phyloP scores from a whole-genome alignment of 1,284 basidiomycete genomes.

The Athelia psychrophila region DNA sequence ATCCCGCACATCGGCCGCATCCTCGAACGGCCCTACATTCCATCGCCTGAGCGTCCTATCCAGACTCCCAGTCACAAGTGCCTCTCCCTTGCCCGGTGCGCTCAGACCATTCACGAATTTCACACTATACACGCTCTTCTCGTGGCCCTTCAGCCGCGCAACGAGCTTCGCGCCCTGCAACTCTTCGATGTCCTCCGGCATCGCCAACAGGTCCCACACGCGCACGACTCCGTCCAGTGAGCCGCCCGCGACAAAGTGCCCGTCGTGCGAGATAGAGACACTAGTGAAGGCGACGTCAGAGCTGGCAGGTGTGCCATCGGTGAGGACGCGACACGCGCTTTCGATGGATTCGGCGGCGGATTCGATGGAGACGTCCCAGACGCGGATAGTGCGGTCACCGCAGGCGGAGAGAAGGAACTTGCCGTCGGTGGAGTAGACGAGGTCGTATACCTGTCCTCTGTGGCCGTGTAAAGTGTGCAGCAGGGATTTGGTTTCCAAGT shows the following conservation, averaged over 20 bases:
- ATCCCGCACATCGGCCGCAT: constrained; percentile 11
- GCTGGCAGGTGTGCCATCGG: constrained; percentile 27
- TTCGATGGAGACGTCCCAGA: constrained; percentile 74
- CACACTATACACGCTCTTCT: constrained; percentile 84
- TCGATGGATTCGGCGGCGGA: constrained; percentile 23
- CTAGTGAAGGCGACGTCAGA: constrained; percentile 26
- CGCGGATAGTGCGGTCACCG: constrained; percentile 83
- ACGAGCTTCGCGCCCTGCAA: constrained; percentile 61
- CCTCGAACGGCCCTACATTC: constrained; percentile 52
- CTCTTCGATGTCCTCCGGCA: not conserved
- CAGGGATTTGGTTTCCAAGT: constrained; percentile 18
- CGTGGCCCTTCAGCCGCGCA: constrained; percentile 77
- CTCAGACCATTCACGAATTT: constrained; percentile 49
- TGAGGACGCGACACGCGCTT: constrained; percentile 54
- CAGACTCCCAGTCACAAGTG: constrained; percentile 78
- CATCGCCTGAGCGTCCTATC: constrained; percentile 89
- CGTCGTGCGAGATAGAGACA: constrained; percentile 52
- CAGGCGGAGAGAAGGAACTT: constrained; percentile 83
- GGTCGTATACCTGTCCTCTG: constrained; percentile 61
- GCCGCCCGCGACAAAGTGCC: constrained; percentile 79
- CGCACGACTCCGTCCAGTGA: constrained; percentile 82
- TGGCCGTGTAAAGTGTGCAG: constrained; percentile 27
- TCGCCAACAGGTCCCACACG: constrained; percentile 74
- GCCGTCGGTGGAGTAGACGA: constrained; percentile 84
- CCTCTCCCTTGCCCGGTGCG: constrained; percentile 74